Evolutionary conservation across 2,329 filamentous ascomycete genomes (phyloP).

Genomic region (Aphanoascus verrucosus): DNA sequence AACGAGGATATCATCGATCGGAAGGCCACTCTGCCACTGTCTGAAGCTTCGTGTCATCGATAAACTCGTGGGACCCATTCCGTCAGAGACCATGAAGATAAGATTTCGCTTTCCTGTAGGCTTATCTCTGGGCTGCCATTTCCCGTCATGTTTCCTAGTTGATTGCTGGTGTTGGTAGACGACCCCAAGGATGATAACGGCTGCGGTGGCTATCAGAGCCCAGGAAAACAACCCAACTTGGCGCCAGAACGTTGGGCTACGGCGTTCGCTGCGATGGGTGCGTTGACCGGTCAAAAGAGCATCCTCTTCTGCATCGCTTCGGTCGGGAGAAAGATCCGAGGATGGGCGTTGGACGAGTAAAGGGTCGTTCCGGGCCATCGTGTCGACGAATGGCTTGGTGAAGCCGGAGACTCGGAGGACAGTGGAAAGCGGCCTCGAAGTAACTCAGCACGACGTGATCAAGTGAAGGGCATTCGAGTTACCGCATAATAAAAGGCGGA

Average conservation of each 20-base stretch:
- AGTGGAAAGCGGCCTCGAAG: neutral
- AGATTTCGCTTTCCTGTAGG: conserved; percentile 70
- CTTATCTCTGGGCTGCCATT: conserved; percentile 33
- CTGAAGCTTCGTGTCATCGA: conserved; percentile 77
- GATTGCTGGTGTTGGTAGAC: conserved; percentile 53
- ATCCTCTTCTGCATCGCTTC: conserved; percentile 51
- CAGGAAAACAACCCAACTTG: conserved; percentile 70
- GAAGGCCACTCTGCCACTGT: conserved; percentile 64
- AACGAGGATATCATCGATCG: conserved; percentile 61
- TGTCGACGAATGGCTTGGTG: neutral
- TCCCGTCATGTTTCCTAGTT: conserved; percentile 21
- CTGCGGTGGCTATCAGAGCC: conserved; percentile 69
- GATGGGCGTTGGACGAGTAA: conserved; percentile 45
- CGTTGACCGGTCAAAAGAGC: conserved; percentile 49
- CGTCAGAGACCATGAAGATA: conserved; percentile 98
- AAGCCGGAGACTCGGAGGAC: neutral
- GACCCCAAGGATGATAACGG: conserved; percentile 71
- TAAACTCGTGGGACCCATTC: conserved; percentile 91
- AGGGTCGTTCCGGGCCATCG: conserved; percentile 39
- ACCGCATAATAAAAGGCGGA: neutral
- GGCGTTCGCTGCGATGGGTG: conserved; percentile 25
- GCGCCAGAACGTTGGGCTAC: conserved; percentile 51
- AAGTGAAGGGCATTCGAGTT: neutral
- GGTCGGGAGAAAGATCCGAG: conserved; percentile 46
- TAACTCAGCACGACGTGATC: neutral